Evolutionary conservation across 1,284 basidiomycete genomes (phyloP).

Genomic region (Ceratobasidium sp.): DNA sequence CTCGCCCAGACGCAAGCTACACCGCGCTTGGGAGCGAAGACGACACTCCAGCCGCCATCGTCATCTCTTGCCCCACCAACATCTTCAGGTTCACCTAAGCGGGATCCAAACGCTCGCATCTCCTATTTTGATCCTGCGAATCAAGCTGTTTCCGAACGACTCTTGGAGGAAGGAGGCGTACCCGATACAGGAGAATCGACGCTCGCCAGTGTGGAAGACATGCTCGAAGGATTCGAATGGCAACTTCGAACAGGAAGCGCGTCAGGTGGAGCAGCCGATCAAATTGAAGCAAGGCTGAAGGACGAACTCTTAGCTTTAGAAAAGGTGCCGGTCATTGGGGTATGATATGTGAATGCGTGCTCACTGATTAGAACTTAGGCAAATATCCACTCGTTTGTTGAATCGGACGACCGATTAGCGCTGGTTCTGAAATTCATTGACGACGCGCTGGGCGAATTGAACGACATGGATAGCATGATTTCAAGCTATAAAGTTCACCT

Average conservation of each 20-base stretch:
- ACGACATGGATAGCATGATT: constrained; percentile 87
- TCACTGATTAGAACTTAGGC: constrained; percentile 71
- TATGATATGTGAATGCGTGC: no score
- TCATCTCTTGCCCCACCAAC: constrained; percentile 31
- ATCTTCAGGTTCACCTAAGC: constrained; percentile 56
- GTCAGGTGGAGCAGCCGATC: constrained; percentile 81
- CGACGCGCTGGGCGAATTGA: constrained; percentile 86
- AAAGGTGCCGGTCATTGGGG: no score
- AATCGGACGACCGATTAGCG: constrained; percentile 86
- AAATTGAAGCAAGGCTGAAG: constrained; percentile 87
- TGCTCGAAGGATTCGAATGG: constrained; percentile 99
- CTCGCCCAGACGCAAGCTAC: constrained; percentile 10
- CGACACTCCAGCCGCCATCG: constrained; percentile 34
- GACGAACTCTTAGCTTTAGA: constrained; percentile 93
- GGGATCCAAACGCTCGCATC: constrained; percentile 76
- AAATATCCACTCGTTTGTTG: constrained; percentile 97
- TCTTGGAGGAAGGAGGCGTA: constrained; percentile 70
- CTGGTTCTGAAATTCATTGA: constrained; percentile 92
- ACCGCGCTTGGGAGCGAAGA: constrained; percentile 17
- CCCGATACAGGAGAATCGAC: constrained; percentile 73
- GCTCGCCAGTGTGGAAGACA: constrained; percentile 94
- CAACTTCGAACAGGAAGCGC: constrained; percentile 64
- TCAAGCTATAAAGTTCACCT: constrained; percentile 95
- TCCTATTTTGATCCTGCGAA: constrained; percentile 85
- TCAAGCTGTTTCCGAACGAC: constrained; percentile 78